A percentile compares a stretch with the other conserved stretches of the same genome.
Evolutionary conservation across 2,329 filamentous ascomycete species (phyloP).

Genomic region (Stachybotrys chartarum): DNA sequence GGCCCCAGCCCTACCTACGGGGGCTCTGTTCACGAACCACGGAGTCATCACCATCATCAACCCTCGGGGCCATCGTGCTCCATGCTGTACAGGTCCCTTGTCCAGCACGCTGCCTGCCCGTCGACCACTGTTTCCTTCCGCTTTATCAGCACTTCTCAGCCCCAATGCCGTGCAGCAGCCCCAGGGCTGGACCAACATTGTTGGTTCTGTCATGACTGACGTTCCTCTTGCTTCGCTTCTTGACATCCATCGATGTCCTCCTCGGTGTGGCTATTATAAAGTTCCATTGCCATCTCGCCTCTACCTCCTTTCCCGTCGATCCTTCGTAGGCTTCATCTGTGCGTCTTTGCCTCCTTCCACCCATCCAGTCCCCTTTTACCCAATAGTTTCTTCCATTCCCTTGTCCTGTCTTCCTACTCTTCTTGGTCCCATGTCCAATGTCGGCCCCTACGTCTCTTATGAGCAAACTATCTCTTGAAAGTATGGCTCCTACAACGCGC

Average conservation of each 20-base stretch:
- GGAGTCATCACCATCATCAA: not conserved
- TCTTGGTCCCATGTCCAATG: slow-evolving; percentile 11
- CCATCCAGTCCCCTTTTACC: not conserved
- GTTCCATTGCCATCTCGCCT: not conserved
- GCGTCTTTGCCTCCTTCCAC: not conserved
- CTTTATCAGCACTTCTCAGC: not conserved
- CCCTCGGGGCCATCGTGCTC: no score
- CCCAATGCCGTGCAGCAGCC: not conserved
- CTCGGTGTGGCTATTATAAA: not conserved
- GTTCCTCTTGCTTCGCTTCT: not conserved
- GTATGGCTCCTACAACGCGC: slow-evolving; percentile 17
- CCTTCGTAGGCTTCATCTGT: not conserved
- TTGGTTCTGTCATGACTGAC: not conserved
- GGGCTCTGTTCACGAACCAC: not conserved
- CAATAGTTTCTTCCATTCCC: not conserved
- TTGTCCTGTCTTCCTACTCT: not conserved
- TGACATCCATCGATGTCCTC: no score
- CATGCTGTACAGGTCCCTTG: no score
- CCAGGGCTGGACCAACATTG: not conserved
- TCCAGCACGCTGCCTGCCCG: no score
- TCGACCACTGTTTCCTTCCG: not conserved
- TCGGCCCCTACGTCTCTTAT: slow-evolving; percentile 16
- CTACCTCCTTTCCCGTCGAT: not conserved
- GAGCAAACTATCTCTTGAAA: slow-evolving; percentile 20
- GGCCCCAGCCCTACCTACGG: not conserved